These are phyloP conservation scores for Verruconis gallopava DNA, from an alignment of 2,329 filamentous ascomycete genomes.

Conservation along the genomic window DNA sequence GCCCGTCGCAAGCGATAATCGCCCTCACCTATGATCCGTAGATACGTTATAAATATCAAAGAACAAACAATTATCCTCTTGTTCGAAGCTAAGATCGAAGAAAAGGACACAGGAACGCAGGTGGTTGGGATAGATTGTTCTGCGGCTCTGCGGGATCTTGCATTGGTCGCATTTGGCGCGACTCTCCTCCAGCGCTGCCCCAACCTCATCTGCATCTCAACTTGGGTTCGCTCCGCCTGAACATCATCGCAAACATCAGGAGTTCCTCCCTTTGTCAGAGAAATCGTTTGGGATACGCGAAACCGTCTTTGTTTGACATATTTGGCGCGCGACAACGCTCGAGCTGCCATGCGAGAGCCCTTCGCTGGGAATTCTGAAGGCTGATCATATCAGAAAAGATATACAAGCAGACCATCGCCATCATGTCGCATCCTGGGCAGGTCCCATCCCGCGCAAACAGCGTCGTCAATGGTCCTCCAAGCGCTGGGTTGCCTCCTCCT, in stretches of 20 bases:
- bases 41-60: no score
- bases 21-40: no score
- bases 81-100: background rate
- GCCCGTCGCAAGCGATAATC: no score
- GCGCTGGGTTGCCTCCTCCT: constrained; percentile 21
- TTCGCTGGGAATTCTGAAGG: no score
- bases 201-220: background rate
- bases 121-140: background rate
- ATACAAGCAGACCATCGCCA: background rate
- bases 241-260: no score
- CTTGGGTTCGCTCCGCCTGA: no score
- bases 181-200: constrained; percentile 1
- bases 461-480: constrained; percentile 30
- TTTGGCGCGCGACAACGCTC: background rate
- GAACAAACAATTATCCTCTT: no score
- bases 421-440: constrained; percentile 15
- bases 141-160: constrained; percentile 10
- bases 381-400: background rate
- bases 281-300: no score
- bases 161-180: background rate
- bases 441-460: constrained; percentile 26
- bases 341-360: background rate
- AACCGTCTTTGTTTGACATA: no score
- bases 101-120: background rate
- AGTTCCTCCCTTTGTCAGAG: no score